Evolutionary conservation across 441 rosid species (phyloP), one percentile per base, ranked within the genome.

Genomic region (Corymbia calophylla): DNA sequence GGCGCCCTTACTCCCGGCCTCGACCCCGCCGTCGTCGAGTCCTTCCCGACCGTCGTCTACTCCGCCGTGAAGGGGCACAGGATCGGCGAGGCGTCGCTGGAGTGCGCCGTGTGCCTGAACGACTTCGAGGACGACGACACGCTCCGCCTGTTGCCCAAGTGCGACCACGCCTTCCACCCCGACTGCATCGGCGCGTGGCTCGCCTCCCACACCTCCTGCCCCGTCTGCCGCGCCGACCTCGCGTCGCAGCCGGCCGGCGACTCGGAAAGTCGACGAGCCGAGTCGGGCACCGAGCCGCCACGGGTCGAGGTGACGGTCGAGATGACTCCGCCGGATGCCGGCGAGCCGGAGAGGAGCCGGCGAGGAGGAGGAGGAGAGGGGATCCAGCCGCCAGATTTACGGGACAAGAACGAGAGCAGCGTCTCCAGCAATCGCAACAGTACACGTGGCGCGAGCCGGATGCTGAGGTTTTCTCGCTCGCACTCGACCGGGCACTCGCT

Each of bases 111-210:
- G 48, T 89, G 91, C 84, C 87, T 89, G 89, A 51, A 31, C 12
- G 91, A 89, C 86, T 89, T 89, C 87, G 81, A 89, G 91, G 91
- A 89, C 25, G 27, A 47, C 10, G 91, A 89, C 10, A 23, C 56
- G 18, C 86, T 89, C 54, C 86, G 87, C 10, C 68, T 87, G 87
- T 29, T 89, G 29, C 88, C 91, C 27, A 58, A 56, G 54, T 89
- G 91, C 91, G 56, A 62, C 48, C 91, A 89, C 48, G 91, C 60
- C 25, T 89, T 89, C 80, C 91, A 89, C 87, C 82, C 89, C 18
- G 91, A 87, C 49, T 89, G 91, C 53, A 58, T 89, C 44, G 91
- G 87, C 23, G 49, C 18, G 15, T 89, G 91, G 91, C 87, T 89
- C 60, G 77, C 11, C 39, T 66, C 77, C 39, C 77, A 66, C 77